phyloP scores from a whole-genome alignment of 2,329 filamentous ascomycete genomes.

The Neonectria hederae region DNA sequence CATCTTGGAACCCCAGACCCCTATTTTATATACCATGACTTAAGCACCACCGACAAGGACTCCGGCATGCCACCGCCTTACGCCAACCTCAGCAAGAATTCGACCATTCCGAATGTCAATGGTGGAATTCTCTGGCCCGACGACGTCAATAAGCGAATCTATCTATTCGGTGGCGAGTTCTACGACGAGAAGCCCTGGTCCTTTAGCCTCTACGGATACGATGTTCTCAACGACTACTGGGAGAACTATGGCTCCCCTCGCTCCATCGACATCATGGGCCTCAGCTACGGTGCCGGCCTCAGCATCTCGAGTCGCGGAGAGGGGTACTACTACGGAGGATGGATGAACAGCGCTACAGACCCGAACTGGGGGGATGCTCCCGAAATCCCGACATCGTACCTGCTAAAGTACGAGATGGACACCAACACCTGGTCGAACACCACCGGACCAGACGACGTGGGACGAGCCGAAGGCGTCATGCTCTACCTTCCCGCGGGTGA shows the following conservation, averaged over 20 bases:
- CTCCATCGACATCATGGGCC: constrained; percentile 51
- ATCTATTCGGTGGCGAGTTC: constrained; percentile 70
- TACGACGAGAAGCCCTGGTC: constrained; percentile 56
- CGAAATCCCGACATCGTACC: constrained; percentile 58
- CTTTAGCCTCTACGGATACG: constrained; percentile 65
- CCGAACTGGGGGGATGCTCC: constrained; percentile 59
- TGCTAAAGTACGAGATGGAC: constrained; percentile 67
- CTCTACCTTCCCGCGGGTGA: constrained; percentile 69
- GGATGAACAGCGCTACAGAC: constrained; percentile 63
- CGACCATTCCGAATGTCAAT: constrained; percentile 58
- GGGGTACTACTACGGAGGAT: constrained; percentile 72
- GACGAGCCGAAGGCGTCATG: constrained; percentile 68
- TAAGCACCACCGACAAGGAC: constrained; percentile 53
- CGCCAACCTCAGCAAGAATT: constrained; percentile 67
- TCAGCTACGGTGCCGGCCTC: constrained; percentile 66
- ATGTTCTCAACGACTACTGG: constrained; percentile 66
- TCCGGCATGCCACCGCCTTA: constrained; percentile 63
- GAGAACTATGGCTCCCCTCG: constrained; percentile 54
- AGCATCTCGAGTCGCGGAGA: constrained; percentile 63
- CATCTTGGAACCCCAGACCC: constrained; percentile 23
- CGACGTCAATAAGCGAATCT: constrained; percentile 69
- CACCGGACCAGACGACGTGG: constrained; percentile 61
- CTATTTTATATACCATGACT: constrained; percentile 64
- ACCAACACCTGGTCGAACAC: constrained; percentile 60
- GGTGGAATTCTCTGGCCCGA: constrained; percentile 67